These are phyloP conservation scores for Larix sibirica DNA, from an alignment of 83 land plant genomes.

Conservation along the genomic window DNA sequence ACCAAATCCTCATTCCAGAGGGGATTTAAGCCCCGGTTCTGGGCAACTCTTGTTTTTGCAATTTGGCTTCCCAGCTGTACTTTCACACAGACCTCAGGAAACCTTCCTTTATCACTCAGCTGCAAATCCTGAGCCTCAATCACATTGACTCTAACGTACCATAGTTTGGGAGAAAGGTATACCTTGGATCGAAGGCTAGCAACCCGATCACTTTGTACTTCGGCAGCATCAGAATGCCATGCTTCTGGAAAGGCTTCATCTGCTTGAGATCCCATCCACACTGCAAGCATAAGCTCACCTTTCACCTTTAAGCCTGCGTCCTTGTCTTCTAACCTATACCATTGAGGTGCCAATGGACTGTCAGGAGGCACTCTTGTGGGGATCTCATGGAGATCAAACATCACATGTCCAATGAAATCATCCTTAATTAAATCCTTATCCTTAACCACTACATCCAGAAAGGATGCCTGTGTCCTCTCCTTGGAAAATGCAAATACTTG, in stretches of 20 bases:
- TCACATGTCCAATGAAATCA: slow-evolving; percentile 72
- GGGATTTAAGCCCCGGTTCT: slow-evolving; percentile 30
- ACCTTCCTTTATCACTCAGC: slow-evolving; percentile 21
- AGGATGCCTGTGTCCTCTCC: slow-evolving; percentile 60
- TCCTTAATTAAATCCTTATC: slow-evolving; percentile 72
- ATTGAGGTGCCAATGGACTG: slow-evolving; percentile 83
- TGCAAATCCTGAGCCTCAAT: slow-evolving; percentile 67
- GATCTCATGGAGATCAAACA: slow-evolving; percentile 67
- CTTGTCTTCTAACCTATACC: slow-evolving; percentile 69
- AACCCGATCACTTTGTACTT: slow-evolving; percentile 46
- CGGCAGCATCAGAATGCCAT: slow-evolving; percentile 61
- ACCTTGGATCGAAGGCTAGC: slow-evolving; percentile 44
- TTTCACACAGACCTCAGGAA: slow-evolving; percentile 42
- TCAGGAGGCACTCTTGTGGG: slow-evolving; percentile 86
- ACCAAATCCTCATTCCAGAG: slow-evolving; percentile 74
- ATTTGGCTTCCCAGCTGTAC: slow-evolving; percentile 38
- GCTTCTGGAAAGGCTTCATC: slow-evolving; percentile 75
- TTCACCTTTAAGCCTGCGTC: slow-evolving; percentile 37
- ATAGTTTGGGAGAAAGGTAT: slow-evolving; percentile 69
- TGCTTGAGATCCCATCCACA: slow-evolving; percentile 76
- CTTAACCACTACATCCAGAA: slow-evolving; percentile 50
- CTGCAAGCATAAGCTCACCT: slow-evolving; percentile 68
- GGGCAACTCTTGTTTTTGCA: slow-evolving; percentile 15
- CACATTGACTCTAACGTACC: slow-evolving; percentile 67
- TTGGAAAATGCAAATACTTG: slow-evolving; percentile 66